Evolutionary conservation across 2,329 filamentous ascomycete species (phyloP).

Genomic region (Colletotrichum tropicale): DNA sequence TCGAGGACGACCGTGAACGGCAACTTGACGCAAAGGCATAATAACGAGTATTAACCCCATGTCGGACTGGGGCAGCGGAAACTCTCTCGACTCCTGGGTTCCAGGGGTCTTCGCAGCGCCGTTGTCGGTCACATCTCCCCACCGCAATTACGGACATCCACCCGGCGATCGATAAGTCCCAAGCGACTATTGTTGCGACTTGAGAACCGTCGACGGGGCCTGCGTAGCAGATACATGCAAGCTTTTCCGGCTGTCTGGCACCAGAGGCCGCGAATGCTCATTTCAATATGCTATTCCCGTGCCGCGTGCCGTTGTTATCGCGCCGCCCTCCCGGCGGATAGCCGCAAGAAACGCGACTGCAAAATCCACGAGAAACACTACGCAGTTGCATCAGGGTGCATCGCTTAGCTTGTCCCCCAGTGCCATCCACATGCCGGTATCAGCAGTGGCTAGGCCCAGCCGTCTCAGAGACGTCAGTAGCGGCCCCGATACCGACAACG

Average conservation of each 20-base stretch:
- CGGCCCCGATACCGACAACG: neutral
- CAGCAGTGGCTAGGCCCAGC: neutral
- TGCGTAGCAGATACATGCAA: conserved; percentile 1
- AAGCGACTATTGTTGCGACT: conserved; percentile 3
- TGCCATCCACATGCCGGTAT: neutral
- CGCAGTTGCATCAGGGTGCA: neutral
- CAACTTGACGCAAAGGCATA: neutral
- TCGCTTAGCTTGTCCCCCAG: neutral
- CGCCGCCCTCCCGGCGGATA: neutral
- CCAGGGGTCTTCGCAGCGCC: conserved; percentile 5
- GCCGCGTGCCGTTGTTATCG: neutral
- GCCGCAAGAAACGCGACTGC: neutral
- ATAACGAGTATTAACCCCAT: neutral
- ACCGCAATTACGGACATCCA: conserved; percentile 11
- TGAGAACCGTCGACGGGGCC: neutral
- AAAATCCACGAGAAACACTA: neutral
- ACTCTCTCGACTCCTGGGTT: neutral
- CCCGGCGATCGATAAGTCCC: conserved; percentile 4
- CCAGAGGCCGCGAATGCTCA: neutral
- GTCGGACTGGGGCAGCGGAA: neutral
- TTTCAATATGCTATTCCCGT: neutral
- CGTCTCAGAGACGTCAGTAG: neutral
- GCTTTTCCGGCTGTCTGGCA: neutral
- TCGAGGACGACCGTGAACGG: neutral
- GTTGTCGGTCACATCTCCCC: conserved; percentile 4